Evolutionary conservation across 164 flowering plant species (phyloP), one percentile per base, ranked within the genome.

Genomic region (Kingdonia uniflora): DNA sequence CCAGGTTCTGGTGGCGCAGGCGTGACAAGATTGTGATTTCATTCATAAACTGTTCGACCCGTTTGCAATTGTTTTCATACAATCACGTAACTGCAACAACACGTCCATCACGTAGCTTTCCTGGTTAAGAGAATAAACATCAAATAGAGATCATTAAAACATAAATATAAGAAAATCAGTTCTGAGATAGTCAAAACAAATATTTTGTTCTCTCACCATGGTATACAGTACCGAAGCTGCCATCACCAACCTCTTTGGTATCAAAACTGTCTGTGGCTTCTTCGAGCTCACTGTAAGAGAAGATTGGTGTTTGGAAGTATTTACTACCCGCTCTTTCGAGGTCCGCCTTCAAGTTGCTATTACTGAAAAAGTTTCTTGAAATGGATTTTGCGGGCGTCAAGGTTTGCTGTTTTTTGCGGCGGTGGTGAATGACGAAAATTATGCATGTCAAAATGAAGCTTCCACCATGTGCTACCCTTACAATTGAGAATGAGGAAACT

Each of bases 201-300:
- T 29, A 29, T 29, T 3, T 29, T 29, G 35, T 43, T 19, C 2
- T 42, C 57, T 45, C 45, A 76, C 95, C 89, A 58, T 67, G 55
- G 57, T 84, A 84, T 10, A 87, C 96, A 11, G 79, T 74, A 20
- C 96, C 96, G 60, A 77, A 84, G 42, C 96, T 89, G 23, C 96
- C 96, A 58, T 80, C 84, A 19, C 96, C 96, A 15, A 87, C 77
- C 49, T 80, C 87, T 39, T 44, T 19, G 38, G 45, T 16, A 39
- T 59, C 51, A 24, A 59, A 59, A 17, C 51, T 52, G 57, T 59
- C 44, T 10, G 63, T 59, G 42, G 63, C 63, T 59, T 59, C 57
- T 29, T 52, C 56, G 19, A 59, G 63, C 37, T 80, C 84, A 0
- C 19, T 26, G 55, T 79, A 84, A 35, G 61, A 42, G 73, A 81